Base-by-base conservation (phyloP, 345 rosid species). In the Citrus maxima region DNA sequence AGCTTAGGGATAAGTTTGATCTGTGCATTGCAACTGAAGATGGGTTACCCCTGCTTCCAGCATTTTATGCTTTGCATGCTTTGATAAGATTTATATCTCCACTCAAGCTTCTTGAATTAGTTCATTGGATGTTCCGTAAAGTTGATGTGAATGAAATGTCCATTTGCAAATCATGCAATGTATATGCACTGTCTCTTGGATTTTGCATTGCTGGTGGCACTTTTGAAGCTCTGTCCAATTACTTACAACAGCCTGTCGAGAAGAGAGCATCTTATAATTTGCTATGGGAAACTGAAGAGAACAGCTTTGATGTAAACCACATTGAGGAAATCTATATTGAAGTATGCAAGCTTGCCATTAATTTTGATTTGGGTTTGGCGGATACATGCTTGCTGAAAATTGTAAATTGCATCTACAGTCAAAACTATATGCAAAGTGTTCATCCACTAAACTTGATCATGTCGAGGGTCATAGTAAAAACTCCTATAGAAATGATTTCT, bases 381-480 rank as follows among this genome's bases (percentile, higher is more conserved):
- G 89, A 91, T 86, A 8, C 22, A 24, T 92, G 93, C 86, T 84
- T 96, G 88, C 90, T 92, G 74, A 90, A 87, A 82, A 92, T 87
- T 81, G 78, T 84, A 66, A 73, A 72, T 76, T 89, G 88, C 49
- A 81, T 87, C 51, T 80, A 83, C 83, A 78, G 81, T 76, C 84
- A 83, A 82, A 85, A 81, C 55, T 76, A 63, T 73, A 65, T 77
- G 72, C 87, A 74, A 70, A 81, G 79, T 67, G 80, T 90, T 74
- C 94, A 93, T 83, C 97, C 89, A 21, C 81, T 92, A 84, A 88
- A 86, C 74, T 37, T 87, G 79, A 88, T 72, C 42, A 60, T 91
- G 76, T 84, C 88, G 28, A 89, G 87, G 86, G 85, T 85, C 82
- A 80, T 91, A 37, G 34, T 75, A 28, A 79, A 81, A 81, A 92